These are phyloP conservation scores for Aspergillus terreus DNA, from an alignment of 2,329 filamentous ascomycete species.

Conservation along the genomic window DNA sequence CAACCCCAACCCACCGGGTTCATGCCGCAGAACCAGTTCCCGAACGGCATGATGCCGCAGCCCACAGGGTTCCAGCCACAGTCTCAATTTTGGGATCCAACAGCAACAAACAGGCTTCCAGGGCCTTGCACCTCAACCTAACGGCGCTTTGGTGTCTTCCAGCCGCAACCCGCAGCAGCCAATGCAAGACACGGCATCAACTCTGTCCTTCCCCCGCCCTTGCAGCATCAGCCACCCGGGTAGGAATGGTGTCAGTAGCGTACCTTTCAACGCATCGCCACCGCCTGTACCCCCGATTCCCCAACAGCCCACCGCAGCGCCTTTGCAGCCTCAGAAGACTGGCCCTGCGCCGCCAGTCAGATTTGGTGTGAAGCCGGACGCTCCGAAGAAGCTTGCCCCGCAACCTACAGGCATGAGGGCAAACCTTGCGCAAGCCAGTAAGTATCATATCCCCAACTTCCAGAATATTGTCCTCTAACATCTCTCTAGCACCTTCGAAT, in stretches of 20 bases:
- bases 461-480: not conserved
- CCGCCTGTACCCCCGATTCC: conserved; percentile 55
- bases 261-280: conserved; percentile 48
- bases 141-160: conserved; percentile 50
- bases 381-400: conserved; percentile 71
- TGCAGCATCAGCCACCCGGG: conserved; percentile 51
- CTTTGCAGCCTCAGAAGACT: conserved; percentile 73
- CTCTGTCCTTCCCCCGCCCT: conserved; percentile 52
- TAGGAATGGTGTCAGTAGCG: conserved; percentile 48
- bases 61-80: conserved; percentile 46
- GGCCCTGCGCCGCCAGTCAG: conserved; percentile 82
- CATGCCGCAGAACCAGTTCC: conserved; percentile 37
- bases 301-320: conserved; percentile 56
- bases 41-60: conserved; percentile 42
- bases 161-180: conserved; percentile 49
- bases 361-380: conserved; percentile 72
- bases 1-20: conserved; percentile 66
- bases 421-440: conserved; percentile 92
- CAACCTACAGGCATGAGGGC: conserved; percentile 87
- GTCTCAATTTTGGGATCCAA: conserved; percentile 45
- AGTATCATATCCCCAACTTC: conserved; percentile 46
- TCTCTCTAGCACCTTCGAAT: conserved; percentile 52
- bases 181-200: conserved; percentile 45
- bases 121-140: conserved; percentile 50
- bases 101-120: conserved; percentile 46